Evolutionary conservation across 352 stramenopile species (phyloP), one percentile per base, ranked within the genome.

Genomic region (Pythium volutum): DNA sequence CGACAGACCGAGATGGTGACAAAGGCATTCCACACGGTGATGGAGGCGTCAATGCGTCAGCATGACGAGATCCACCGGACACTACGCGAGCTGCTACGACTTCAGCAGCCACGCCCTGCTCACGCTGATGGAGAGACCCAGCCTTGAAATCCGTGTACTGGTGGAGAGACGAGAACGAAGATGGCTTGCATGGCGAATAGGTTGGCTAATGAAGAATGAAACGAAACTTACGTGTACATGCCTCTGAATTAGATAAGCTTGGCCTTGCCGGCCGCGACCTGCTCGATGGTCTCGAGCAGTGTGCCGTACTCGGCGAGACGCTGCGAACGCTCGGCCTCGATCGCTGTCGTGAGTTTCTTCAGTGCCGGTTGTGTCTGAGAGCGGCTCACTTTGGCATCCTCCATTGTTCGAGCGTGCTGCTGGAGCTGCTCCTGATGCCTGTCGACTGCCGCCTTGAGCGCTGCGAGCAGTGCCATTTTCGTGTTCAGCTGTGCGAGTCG

Each of bases 201-300:
- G n/a, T n/a, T n/a, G n/a, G n/a, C n/a, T n/a, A n/a, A n/a, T n/a
- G n/a, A n/a, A n/a, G n/a, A n/a, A n/a, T n/a, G n/a, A n/a, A n/a
- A n/a, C n/a, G n/a, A n/a, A n/a, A n/a, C n/a, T n/a, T n/a, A n/a
- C n/a, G n/a, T n/a, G n/a, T n/a, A n/a, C n/a, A n/a, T n/a, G n/a
- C n/a, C n/a, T n/a, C n/a, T n/a, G n/a, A n/a, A 47, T 48, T 22
- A 59, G 25, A 59, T 59, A 16, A 59, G 52, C 27, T 34, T 38
- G 16, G 38, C 41, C 39, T 50, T 47, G 16, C 52, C 52, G 9
- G 39, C 52, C 4, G 41, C 25, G 20, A 59, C 52, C 12, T 50
- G 52, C 26, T 59, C 39, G 39, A 50, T 26, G 6, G 36, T 59
- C 15, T 41, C 20, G 2, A 59, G 26, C 16, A 59, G 39, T 39